A percentile compares a stretch with the other conserved stretches of the same genome.
These are phyloP conservation scores for Deakozyma indianensis DNA, from an alignment of 805 yeast genomes.

Conservation along the genomic window DNA sequence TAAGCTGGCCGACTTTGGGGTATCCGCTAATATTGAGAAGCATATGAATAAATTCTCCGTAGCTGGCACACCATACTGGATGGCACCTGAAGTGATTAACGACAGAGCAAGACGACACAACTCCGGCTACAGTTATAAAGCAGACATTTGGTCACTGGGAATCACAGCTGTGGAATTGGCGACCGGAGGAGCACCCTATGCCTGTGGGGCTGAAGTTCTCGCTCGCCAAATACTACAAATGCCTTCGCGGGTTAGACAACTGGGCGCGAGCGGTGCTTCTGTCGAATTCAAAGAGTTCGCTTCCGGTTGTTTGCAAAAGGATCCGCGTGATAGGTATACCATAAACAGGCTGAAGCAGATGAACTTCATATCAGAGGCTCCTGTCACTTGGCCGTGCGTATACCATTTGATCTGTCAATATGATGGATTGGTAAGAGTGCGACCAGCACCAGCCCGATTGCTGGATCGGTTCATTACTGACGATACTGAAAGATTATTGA, in stretches of 20 bases:
- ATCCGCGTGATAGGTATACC: background rate
- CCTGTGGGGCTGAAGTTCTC: constrained; percentile 58
- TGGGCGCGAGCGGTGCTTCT: background rate
- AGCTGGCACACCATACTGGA: constrained; percentile 96
- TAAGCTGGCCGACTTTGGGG: constrained; percentile 89
- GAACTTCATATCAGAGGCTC: background rate
- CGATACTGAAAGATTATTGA: background rate
- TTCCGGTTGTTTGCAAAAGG: background rate
- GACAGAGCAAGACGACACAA: constrained; percentile 9
- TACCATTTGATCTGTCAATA: too few species aligned
- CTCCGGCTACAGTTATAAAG: constrained; percentile 56
- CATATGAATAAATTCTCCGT: constrained; percentile 50
- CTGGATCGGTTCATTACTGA: background rate
- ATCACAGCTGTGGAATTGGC: constrained; percentile 80
- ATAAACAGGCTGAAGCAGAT: background rate
- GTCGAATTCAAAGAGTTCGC: background rate
- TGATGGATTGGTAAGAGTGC: background rate
- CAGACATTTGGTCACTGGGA: constrained; percentile 94
- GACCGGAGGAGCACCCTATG: constrained; percentile 69
- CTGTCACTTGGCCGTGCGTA: background rate
- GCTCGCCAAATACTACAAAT: constrained; percentile 27
- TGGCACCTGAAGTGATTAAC: constrained; percentile 92
- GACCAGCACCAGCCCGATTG: background rate
- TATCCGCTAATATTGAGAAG: constrained; percentile 27
- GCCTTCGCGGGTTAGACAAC: background rate